Base-by-base conservation (phyloP, 2,329 filamentous ascomycete species). In the Colletotrichum cuscutae region DNA sequence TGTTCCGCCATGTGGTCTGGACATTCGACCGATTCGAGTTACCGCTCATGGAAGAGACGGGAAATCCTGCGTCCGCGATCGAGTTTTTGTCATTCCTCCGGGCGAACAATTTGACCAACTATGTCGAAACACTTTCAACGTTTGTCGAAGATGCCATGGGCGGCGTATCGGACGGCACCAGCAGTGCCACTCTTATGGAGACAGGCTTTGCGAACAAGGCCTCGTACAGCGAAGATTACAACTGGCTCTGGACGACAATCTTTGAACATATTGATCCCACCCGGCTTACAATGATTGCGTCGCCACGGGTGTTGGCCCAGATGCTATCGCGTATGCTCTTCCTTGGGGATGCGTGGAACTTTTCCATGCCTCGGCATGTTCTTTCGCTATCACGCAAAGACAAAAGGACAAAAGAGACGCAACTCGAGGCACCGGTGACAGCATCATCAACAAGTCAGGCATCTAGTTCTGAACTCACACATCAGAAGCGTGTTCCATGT, bases 311-410 rank as follows among this genome's bases (percentile, higher is more conserved):
- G 22, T 84, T 95, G 8, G 90, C 91, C 1, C 86, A 86, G 0
- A 83, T 94, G 61, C 82, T 92, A 5, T 88, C 89, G 22, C 88
- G 88, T 5, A 85, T 84, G 70, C 83, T 93, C 32, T 86, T 89
- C 62, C 83, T 89, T 52, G 84, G 85, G 11, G 89, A 93, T 77
- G 84, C 84, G 5, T 93, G 91, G 90, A 87, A 87, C 28, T 94
- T 93, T 76, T 86, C 90, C 68, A 89, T 90, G 74, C 86, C 87
- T 7, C 87, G 89, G 65, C 92, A 94, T 76, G 86, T 92, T 53
- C 79, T 94, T 7, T 87, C 86, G 0, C 77, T 88, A 1, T 84
- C 85, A 2, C 79, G 83, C 3, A 72, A 62, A 58, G 62, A 56
- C 74, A 7, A 70, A 52, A 63, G 61, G 74, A 49, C 22, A 13